These are phyloP conservation scores for Phytophthora tentaculata DNA, from an alignment of 352 stramenopile genomes.

Conservation along the genomic window DNA sequence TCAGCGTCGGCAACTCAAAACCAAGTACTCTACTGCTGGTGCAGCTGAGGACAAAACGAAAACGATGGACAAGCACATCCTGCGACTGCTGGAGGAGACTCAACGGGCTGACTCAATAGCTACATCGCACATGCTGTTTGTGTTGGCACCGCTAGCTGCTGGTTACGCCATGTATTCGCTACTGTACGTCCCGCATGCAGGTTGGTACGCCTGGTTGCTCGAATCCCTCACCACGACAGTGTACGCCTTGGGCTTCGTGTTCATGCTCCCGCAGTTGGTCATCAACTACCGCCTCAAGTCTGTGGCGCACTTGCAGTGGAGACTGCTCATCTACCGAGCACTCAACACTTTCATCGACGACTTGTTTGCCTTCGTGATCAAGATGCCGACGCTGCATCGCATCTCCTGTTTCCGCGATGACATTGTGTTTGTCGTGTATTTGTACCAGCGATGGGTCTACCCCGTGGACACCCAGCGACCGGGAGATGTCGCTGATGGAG, in stretches of 20 bases:
- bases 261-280: conserved; percentile 93
- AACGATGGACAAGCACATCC: conserved; percentile 31
- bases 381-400: conserved; percentile 92
- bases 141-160: conserved; percentile 74
- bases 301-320: conserved; percentile 93
- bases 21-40: conserved; percentile 2
- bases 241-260: conserved; percentile 92
- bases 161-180: conserved; percentile 85
- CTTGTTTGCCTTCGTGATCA: conserved; percentile 92
- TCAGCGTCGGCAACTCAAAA: conserved; percentile 28
- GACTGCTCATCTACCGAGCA: conserved; percentile 94
- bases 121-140: conserved; percentile 83
- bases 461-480: conserved; percentile 69
- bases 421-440: conserved; percentile 91
- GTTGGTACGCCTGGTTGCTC: conserved; percentile 88
- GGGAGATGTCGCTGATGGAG: conserved; percentile 29
- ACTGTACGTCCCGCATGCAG: conserved; percentile 81
- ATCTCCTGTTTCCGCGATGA: conserved; percentile 92
- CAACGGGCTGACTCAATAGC: conserved; percentile 82
- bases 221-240: conserved; percentile 87
- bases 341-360: conserved; percentile 96
- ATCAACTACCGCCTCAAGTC: conserved; percentile 94
- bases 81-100: conserved; percentile 46
- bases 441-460: conserved; percentile 93
- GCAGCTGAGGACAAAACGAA: conserved; percentile 43